Evolutionary conservation across 2,329 filamentous ascomycete genomes (phyloP).

Genomic region (Calonectria pseudoturangicola): DNA sequence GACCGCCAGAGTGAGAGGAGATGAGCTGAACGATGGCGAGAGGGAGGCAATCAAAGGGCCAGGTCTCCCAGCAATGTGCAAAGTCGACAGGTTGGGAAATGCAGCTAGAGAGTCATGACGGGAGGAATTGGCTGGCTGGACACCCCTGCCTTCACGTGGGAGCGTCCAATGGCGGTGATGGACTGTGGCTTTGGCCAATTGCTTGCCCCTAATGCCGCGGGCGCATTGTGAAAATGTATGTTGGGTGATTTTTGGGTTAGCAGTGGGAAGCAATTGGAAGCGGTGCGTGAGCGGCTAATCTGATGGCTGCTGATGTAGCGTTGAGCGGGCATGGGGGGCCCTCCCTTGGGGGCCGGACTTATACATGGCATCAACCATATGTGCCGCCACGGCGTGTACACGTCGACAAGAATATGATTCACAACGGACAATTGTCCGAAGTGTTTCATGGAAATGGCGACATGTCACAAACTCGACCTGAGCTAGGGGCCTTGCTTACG

Average conservation of each 20-base stretch:
- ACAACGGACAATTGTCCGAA: slow-evolving; percentile 11
- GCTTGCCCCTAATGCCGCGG: slow-evolving; percentile 6
- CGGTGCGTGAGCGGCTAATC: slow-evolving; percentile 6
- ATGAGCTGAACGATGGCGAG: slow-evolving; percentile 18
- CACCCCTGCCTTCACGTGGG: slow-evolving; percentile 21
- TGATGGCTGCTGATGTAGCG: slow-evolving; percentile 12
- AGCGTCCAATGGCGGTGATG: slow-evolving; percentile 7
- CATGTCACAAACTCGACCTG: slow-evolving; percentile 12
- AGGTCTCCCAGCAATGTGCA: background rate
- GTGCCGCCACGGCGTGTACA: background rate
- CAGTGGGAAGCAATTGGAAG: background rate
- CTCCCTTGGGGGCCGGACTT: slow-evolving; percentile 11
- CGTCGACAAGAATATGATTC: slow-evolving; percentile 15
- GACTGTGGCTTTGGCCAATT: slow-evolving; percentile 13
- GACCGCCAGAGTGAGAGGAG: slow-evolving; percentile 6
- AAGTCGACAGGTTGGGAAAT: slow-evolving; percentile 5
- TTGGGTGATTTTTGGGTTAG: slow-evolving; percentile 15
- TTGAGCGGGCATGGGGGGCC: background rate
- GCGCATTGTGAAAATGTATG: slow-evolving; percentile 11
- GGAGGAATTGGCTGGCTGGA: too few species aligned
- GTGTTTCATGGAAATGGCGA: slow-evolving; percentile 4
- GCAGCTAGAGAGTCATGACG: slow-evolving; percentile 12
- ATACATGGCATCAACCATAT: slow-evolving; percentile 8
- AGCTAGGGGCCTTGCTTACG: background rate
- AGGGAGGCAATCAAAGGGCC: slow-evolving; percentile 20